Base-by-base conservation (phyloP, 345 rosid species). In the Psidium guajava region DNA sequence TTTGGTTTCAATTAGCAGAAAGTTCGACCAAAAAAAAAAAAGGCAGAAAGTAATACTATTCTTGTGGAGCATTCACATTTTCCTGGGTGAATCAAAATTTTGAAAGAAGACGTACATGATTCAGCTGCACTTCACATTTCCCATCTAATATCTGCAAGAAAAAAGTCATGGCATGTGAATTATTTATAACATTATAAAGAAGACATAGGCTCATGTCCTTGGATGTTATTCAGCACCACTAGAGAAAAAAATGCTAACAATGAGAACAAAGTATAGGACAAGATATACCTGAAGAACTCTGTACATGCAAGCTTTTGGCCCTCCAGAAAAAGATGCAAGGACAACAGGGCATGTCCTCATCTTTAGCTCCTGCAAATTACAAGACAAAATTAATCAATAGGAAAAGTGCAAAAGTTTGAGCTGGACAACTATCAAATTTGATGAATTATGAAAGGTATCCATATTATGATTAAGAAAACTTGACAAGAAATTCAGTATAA, bases 301-400 rank as follows among this genome's bases (percentile, higher is more conserved):
- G 88, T 93, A 95, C 98, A 95, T 93, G 88, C 98, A 95, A 44
- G 99, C 95, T 82, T 93, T 95, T 44, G 98, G 95, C 86, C 98
- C 99, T 55, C 98, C 98, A 32, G 98, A 97, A 90, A 95, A 97
- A 2, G 99, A 92, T 28, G 94, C 95, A 69, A 97, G 92, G 81
- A 95, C 98, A 54, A 95, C 81, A 75, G 99, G 99, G 88, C 93
- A 88, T 81, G 93, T 93, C 87, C 92, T 91, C 85, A 84, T 84
- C 92, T 95, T 97, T 16, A 97, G 91, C 90, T 94, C 99, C 98
- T 95, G 85, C 77, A 84, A 21, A 69, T 59, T 25, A 85, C 49
- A 36, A 77, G 74, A 82, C 74, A 82, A 75, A 84, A 81, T 49
- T 82, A 84, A 84, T 28, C 40, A 51, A 32, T 80, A 27, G 50